A percentile compares a stretch with the other conserved stretches of the same genome.
phyloP scores from a whole-genome alignment of 352 stramenopile species.

The Globisporangium cylindrosporum region DNA sequence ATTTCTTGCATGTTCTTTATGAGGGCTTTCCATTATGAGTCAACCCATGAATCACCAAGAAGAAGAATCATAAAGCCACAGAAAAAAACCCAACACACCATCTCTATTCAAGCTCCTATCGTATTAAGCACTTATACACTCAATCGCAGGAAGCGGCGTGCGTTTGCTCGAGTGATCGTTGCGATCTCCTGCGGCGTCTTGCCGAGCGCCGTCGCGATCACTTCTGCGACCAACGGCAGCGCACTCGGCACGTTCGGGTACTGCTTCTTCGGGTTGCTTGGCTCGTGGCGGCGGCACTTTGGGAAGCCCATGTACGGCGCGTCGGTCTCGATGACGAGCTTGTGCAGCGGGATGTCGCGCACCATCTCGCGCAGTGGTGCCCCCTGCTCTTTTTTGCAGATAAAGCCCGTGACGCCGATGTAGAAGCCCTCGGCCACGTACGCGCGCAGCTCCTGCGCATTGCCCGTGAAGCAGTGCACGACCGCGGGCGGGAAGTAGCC shows the following conservation, averaged over 20 bases:
- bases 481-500: conserved; percentile 57
- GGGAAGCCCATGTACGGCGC: conserved; percentile 91
- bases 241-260: conserved; percentile 78
- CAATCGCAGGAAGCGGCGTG: conserved; percentile 64
- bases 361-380: conserved; percentile 52
- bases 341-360: conserved; percentile 62
- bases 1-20: neutral
- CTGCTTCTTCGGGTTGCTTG: conserved; percentile 48
- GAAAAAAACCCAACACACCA: neutral
- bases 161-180: conserved; percentile 57
- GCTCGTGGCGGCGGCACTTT: conserved; percentile 45
- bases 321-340: conserved; percentile 91
- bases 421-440: conserved; percentile 84
- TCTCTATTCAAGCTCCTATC: neutral
- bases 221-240: conserved; percentile 54
- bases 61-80: neutral
- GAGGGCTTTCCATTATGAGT: neutral
- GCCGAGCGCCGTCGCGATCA: conserved; percentile 47
- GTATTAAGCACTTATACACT: conserved; percentile 1
- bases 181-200: conserved; percentile 55
- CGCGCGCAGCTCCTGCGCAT: conserved; percentile 54
- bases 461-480: conserved; percentile 92
- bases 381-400: conserved; percentile 81
- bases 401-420: conserved; percentile 89
- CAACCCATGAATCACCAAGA: neutral